These are phyloP conservation scores for Clarireedia homoeocarpa DNA, from an alignment of 2,329 filamentous ascomycete species.

Conservation along the genomic window DNA sequence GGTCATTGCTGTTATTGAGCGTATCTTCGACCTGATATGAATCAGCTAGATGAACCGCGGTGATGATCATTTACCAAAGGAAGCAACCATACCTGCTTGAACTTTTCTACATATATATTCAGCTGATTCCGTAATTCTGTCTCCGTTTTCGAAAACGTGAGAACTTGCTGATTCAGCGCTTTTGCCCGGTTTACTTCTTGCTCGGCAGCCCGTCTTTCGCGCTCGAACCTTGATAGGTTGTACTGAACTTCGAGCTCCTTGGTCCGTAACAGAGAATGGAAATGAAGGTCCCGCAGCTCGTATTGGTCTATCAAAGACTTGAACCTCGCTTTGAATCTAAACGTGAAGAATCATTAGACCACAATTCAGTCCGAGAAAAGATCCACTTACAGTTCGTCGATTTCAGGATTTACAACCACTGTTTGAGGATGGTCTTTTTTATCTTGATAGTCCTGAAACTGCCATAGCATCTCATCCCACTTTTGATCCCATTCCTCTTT, in stretches of 20 bases:
- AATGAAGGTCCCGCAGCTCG: conserved; percentile 89
- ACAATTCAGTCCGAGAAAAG: conserved; percentile 6
- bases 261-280: conserved; percentile 81
- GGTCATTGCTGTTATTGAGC: conserved; percentile 94
- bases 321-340: conserved; percentile 74
- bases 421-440: conserved; percentile 77
- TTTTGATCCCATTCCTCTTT: conserved; percentile 79
- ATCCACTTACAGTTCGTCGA: conserved; percentile 68
- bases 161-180: conserved; percentile 83
- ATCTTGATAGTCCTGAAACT: conserved; percentile 82
- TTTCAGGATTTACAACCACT: conserved; percentile 74
- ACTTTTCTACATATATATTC: conserved; percentile 98
- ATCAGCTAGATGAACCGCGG: conserved; percentile 30
- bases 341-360: conserved; percentile 35
- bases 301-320: conserved; percentile 96
- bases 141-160: conserved; percentile 93
- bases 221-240: conserved; percentile 79
- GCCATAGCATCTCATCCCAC: conserved; percentile 69
- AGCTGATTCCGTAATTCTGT: conserved; percentile 88
- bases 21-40: conserved; percentile 86
- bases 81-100: conserved; percentile 75
- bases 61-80: background rate
- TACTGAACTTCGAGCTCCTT: conserved; percentile 96
- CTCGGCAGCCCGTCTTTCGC: conserved; percentile 83
- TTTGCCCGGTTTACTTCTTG: conserved; percentile 71